Evolutionary conservation across 2,329 filamentous ascomycete genomes (phyloP), one percentile per base, ranked within the genome.

Genomic region (Amylocarpus encephaloides): DNA sequence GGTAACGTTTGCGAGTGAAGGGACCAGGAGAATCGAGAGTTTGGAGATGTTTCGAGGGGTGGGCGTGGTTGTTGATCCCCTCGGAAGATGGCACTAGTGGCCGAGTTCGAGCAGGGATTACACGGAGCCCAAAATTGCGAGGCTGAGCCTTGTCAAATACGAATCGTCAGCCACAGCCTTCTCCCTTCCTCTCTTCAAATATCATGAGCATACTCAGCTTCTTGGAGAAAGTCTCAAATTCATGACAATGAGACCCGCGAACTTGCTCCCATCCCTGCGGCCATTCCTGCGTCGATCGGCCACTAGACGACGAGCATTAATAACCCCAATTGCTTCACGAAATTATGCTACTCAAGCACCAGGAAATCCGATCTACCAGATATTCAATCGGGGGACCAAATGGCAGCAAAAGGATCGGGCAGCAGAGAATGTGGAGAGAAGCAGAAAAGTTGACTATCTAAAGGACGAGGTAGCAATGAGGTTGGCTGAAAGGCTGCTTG

Each of bases 341-440:
- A 72, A 70, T 50, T 95, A 93, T 70, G 91, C 92, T 46, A 80
- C 88, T 51, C 85, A 90, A 69, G 78, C 87, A 16, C 76, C 88
- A 2, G 87, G 88, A 53, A 80, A 82, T 36, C 87, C 90, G 22
- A 81, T 83, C 34, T 82, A 94, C 60, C 85, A 96, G 60, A 87
- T 98, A 67, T 98, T 98, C 79, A 94, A 95, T 70, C 80, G 83
- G 54, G 79, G 80, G 59, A 81, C 84, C 18, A 98, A 98, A 75
- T 91, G 87, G 75, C 72, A 93, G 43, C 93, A 98, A 67, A 94
- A 89, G 68, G 90, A 97, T 68, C 81, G 92, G 54, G 86, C 90
- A 1, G 91, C 88, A 0, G 66, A 74, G 41, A 75, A 92, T 64
- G 72, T 78, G 9, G 80, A 88, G 57, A 70, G 77, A 56, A 90